Percentiles rank a stretch among this genome's conserved stretches.
Evolutionary conservation across 306 rosid genomes (phyloP).

Genomic region (Vigna hirtella): DNA sequence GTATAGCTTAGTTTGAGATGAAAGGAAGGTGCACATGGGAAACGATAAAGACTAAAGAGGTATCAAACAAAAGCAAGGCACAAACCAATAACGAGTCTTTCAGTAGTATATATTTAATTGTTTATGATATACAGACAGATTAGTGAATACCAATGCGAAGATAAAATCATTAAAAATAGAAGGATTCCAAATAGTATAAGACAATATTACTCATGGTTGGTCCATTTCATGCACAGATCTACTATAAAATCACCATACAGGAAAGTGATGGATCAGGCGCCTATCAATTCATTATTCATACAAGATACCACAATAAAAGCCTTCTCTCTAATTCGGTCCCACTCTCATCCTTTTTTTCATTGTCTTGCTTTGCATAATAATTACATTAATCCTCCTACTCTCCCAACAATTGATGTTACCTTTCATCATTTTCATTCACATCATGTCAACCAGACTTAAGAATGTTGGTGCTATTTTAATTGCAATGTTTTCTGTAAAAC

Average conservation of each 20-base stretch:
- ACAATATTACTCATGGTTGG: conserved; percentile 47
- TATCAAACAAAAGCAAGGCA: conserved; percentile 43
- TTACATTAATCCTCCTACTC: too few species aligned
- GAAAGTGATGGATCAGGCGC: conserved; percentile 56
- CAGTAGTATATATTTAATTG: not conserved
- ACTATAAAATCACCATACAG: conserved; percentile 35
- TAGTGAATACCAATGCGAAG: not conserved
- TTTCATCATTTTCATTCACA: too few species aligned
- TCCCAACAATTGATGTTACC: too few species aligned
- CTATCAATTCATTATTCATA: conserved; percentile 37
- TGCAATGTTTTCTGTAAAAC: too few species aligned
- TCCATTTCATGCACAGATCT: conserved; percentile 46
- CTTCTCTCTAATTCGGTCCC: conserved; percentile 46
- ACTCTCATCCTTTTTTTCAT: not conserved
- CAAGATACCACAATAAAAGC: conserved; percentile 43
- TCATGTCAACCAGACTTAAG: too few species aligned
- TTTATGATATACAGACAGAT: not conserved
- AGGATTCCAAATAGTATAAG: conserved; percentile 46
- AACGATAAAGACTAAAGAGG: conserved; percentile 16
- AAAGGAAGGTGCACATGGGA: conserved; percentile 58
- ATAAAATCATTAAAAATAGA: conserved; percentile 16
- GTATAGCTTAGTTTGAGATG: conserved; percentile 37
- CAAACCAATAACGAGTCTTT: conserved; percentile 29
- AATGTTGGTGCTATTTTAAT: too few species aligned
- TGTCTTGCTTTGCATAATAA: not conserved